Evolutionary conservation across 176 grass and related monocot species (phyloP), one percentile per base, ranked within the genome.

Genomic region (Elaeis guineensis): DNA sequence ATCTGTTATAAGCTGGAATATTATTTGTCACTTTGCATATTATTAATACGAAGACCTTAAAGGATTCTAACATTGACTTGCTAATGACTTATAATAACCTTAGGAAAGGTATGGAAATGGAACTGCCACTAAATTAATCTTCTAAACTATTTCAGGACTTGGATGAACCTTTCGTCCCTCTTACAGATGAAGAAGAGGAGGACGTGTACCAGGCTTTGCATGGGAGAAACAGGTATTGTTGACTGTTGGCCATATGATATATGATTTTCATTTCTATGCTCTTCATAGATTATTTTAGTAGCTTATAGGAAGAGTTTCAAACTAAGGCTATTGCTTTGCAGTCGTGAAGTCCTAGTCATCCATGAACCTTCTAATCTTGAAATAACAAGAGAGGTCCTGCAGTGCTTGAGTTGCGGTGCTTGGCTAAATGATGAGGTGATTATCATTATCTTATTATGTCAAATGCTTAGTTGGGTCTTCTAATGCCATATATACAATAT

Each of bases 391-490:
- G 79, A 86, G 75, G 69, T 86, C 51, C 70, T 90, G 48, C 72
- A 70, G 60, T 90, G 87, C 55, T 73, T 90, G 79, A 85, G 75
- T 25, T 50, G 24, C 49, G 64, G 61, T 30, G 69, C 68, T 21
- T 90, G 87, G 87, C 66, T 90, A 63, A 90, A 90, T 64, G 87
- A 90, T 77, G 87, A 90, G 65, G 87, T 90, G 66, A 55, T 77
- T 67, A 52, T 25, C 62, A 67, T 24, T 69, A 30, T 30, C 5
- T 30, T 30, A 30, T 30, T 30, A 44, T 35, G 32, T 35, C 32
- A 35, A 35, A 35, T 35, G 32, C 23, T 23, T 23, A 23, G 23
- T 23, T 23, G 23, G 23, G 2, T 23, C 8, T 50, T 50, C 35
- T 64, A 44, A 14, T 44, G 35, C 35, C 35, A 44, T 12, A 3